Conservation (phyloP, 768 basidiomycete species). For the Lentinula edodes region DNA sequence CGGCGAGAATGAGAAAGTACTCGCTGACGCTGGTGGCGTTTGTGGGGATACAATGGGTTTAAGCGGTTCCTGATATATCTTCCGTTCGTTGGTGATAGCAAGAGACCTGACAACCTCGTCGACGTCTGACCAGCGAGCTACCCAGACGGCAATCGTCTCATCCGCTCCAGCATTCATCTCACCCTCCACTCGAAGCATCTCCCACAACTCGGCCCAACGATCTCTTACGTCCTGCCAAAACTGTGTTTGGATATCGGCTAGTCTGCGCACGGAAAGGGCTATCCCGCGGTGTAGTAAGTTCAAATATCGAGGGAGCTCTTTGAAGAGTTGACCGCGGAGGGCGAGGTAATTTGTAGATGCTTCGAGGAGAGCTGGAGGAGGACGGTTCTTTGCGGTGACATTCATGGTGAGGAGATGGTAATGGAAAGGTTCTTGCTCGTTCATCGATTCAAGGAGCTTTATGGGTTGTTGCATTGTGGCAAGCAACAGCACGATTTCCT, state of each 20-base stretch:
- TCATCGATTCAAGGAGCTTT: slow-evolving; percentile 66
- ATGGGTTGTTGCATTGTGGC: slow-evolving; percentile 56
- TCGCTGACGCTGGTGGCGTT: background rate
- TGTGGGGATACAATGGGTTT: background rate
- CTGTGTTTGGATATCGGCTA: slow-evolving; percentile 51
- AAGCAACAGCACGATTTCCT: slow-evolving; percentile 52
- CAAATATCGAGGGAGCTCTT: slow-evolving; percentile 67
- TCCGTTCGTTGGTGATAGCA: slow-evolving; percentile 25
- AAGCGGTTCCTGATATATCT: slow-evolving; percentile 24
- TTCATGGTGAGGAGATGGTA: slow-evolving; percentile 63
- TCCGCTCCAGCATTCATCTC: slow-evolving; percentile 60
- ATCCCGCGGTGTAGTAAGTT: slow-evolving; percentile 56
- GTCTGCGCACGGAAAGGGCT: slow-evolving; percentile 39
- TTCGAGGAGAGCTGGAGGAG: slow-evolving; percentile 59
- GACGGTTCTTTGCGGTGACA: slow-evolving; percentile 56
- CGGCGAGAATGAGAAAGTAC: background rate
- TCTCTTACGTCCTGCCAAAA: slow-evolving; percentile 60
- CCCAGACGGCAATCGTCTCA: slow-evolving; percentile 74
- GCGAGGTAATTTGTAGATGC: slow-evolving; percentile 77
- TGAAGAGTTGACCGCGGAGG: slow-evolving; percentile 62
- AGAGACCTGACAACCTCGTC: slow-evolving; percentile 33
- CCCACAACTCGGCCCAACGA: slow-evolving; percentile 80
- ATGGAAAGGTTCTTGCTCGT: slow-evolving; percentile 69
- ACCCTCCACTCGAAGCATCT: slow-evolving; percentile 67
- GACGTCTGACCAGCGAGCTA: slow-evolving; percentile 61